Conservation (phyloP, 2,329 filamentous ascomycete species). For the Botrytis sinoallii region DNA sequence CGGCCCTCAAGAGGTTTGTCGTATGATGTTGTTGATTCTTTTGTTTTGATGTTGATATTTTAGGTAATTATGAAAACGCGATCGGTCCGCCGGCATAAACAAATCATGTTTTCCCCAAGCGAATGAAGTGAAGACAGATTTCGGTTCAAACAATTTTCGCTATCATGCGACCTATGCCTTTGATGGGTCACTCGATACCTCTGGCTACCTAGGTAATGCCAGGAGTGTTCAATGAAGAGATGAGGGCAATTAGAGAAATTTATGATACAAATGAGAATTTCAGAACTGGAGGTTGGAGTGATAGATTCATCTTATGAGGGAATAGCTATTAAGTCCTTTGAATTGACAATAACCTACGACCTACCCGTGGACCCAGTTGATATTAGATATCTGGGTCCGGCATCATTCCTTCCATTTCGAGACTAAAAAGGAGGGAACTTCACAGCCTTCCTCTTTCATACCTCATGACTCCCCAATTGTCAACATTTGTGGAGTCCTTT, state of each 20-base stretch:
- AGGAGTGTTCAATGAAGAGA: not conserved
- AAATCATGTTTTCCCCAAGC: not conserved
- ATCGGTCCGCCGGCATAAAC: not conserved
- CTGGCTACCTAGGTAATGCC: not conserved
- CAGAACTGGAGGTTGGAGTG: not conserved
- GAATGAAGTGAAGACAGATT: not conserved
- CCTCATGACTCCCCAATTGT: too few relatives aligned
- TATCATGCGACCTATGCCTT: not conserved
- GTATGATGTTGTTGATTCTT: not conserved
- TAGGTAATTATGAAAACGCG: not conserved
- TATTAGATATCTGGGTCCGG: too few relatives aligned
- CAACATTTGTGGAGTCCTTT: not conserved
- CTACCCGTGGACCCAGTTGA: too few relatives aligned
- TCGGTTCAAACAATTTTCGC: not conserved
- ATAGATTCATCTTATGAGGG: not conserved
- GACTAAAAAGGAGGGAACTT: not conserved
- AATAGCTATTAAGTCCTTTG: not conserved
- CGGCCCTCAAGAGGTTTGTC: not conserved
- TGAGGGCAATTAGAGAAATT: not conserved
- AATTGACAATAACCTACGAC: too few relatives aligned
- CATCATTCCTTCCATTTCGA: not conserved
- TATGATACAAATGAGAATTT: not conserved
- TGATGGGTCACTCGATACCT: not conserved
- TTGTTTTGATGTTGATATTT: not conserved
- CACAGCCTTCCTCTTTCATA: not conserved